Base-by-base conservation (phyloP, 2,329 filamentous ascomycete species). In the Ilyonectria destructans region DNA sequence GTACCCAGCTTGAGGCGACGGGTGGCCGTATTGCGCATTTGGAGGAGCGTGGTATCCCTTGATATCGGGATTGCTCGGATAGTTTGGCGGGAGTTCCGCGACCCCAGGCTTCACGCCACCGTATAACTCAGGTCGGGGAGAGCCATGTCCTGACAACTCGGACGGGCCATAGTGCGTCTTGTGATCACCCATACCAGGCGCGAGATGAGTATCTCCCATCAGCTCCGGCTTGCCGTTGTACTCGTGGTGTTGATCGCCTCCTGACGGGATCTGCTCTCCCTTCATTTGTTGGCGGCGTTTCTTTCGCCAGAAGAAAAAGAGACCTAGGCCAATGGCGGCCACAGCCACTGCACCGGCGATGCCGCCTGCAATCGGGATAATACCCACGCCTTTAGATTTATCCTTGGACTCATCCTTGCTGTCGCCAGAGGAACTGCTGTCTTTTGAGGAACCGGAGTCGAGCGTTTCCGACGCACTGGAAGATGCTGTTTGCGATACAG, bases 231-330 rank as follows among this genome's bases (percentile, higher is more conserved):
- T 82, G 4, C 80, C 80, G 17, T 71, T 72, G 60, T 74, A 73
- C 4, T 74, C 68, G 10, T 75, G 59, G 23, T 65, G 62, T 40
- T 72, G 48, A 9, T 69, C 56, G 15, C 61, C 46, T n/a, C 63
- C 46, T 15, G 64, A 62, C 1, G 71, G 54, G 21, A 80, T 65
- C 37, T 72, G 62, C 26, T 76, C 68, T 43, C 76, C 78, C 19
- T 65, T 65, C 10, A 51, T 49, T n/a, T 73, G 45, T 23, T 68
- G 75, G 29, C 75, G 79, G 33, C 77, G 80, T 43, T 74, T 78
- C 48, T 75, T 79, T 26, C 82, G 72, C 48, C 84, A 77, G 72
- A 85, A 80, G 62, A 85, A 77, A 26, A 81, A 77, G 0, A 77
- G 68, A 0, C 78, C 79, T 0, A 71, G 75, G 6, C 78, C 78